Evolutionary conservation across 495 filamentous ascomycete species (phyloP).

Genomic region (Lindgomyces ingoldianus): DNA sequence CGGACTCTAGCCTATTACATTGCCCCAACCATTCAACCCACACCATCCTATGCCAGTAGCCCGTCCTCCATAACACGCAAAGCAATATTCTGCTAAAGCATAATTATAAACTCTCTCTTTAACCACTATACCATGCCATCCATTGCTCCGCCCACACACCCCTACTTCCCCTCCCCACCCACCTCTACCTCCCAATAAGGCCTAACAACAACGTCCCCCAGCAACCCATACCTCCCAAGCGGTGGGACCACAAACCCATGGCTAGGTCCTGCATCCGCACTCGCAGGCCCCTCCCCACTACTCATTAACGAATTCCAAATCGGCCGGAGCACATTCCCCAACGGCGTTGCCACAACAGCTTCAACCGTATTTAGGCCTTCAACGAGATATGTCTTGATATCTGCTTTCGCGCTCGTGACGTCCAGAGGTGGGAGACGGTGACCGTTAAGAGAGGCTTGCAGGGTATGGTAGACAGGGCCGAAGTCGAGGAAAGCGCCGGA

Average conservation of each 20-base stretch:
- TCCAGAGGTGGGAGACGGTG: conserved; percentile 37
- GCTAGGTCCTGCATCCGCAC: conserved; percentile 14
- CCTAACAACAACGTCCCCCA: conserved; percentile 1
- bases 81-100: no score
- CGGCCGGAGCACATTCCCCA: conserved; percentile 15
- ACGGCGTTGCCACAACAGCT: conserved; percentile 17
- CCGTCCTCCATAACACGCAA: no score
- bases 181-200: conserved; percentile 2
- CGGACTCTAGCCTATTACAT: no score
- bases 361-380: conserved; percentile 31
- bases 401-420: conserved; percentile 27
- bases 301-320: conserved; percentile 16
- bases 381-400: conserved; percentile 34
- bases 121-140: no score
- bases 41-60: no score
- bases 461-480: conserved; percentile 56
- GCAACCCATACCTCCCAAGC: conserved; percentile 12
- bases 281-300: conserved; percentile 14
- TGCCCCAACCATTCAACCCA: no score
- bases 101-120: no score
- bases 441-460: conserved; percentile 50
- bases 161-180: neutral
- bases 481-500: conserved; percentile 48
- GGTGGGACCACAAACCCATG: conserved; percentile 19
- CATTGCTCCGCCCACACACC: no score